phyloP scores from a whole-genome alignment of 371 early-diverging fungal genomes.

The Circinella umbellata region DNA sequence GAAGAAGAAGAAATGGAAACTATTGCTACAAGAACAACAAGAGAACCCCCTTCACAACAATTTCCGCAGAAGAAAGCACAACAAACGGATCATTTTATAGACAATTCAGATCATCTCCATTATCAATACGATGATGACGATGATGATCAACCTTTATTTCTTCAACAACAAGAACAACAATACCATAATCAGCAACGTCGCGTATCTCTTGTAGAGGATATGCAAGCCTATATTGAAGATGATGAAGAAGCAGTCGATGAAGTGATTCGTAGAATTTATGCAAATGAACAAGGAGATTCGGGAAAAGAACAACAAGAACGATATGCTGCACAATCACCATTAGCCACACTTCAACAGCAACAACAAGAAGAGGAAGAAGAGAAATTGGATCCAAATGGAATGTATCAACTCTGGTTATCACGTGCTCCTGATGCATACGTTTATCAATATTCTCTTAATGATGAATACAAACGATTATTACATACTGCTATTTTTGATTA shows the following conservation, averaged over 20 bases:
- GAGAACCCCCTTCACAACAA: no score
- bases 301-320: constrained; percentile 1
- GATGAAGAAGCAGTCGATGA: constrained; percentile 48
- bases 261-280: constrained; percentile 60
- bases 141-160: constrained; percentile 36
- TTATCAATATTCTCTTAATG: constrained; percentile 42
- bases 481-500: constrained; percentile 46
- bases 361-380: no score
- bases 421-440: constrained; percentile 45
- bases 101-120: not conserved
- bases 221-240: constrained; percentile 54
- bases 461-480: constrained; percentile 50
- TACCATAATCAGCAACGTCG: not conserved
- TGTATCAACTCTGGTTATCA: constrained; percentile 32
- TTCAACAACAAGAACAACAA: not conserved
- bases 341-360: not conserved
- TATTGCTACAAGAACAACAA: not conserved
- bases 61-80: no score
- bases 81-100: no score
- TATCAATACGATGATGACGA: constrained; percentile 11
- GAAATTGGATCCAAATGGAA: constrained; percentile 19
- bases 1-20: not conserved
- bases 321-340: not conserved
- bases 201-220: constrained; percentile 30
- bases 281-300: constrained; percentile 8